A percentile compares a stretch with the other conserved stretches of the same genome.
phyloP scores from a whole-genome alignment of 495 filamentous ascomycete genomes.

The Penicillium angulare region DNA sequence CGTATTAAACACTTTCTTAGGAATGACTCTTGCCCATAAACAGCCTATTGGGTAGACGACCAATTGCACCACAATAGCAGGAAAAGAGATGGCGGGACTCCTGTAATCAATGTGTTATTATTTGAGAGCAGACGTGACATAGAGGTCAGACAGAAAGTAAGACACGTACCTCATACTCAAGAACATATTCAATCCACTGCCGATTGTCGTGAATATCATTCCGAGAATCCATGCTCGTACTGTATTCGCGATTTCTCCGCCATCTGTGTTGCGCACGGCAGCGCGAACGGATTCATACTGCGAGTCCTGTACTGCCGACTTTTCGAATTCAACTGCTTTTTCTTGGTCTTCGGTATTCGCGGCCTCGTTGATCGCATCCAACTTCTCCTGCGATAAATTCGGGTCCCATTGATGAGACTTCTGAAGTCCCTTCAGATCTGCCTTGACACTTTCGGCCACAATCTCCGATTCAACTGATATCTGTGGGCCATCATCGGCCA shows the following conservation, averaged over 20 bases:
- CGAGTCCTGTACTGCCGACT: constrained; percentile 13
- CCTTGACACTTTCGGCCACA: neutral
- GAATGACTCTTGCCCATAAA: constrained; percentile 45
- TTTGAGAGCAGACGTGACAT: too few species aligned
- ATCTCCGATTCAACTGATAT: neutral
- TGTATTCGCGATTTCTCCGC: constrained; percentile 17
- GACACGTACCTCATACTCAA: constrained; percentile 19
- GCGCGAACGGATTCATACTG: constrained; percentile 23
- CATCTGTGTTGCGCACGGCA: constrained; percentile 19
- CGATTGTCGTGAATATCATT: constrained; percentile 18
- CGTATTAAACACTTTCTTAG: constrained; percentile 44
- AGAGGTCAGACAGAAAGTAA: too few species aligned
- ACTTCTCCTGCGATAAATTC: constrained; percentile 16
- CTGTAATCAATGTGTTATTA: too few species aligned
- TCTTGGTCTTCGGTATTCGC: constrained; percentile 13
- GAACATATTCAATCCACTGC: constrained; percentile 23
- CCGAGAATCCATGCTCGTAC: constrained; percentile 20
- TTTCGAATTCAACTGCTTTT: constrained; percentile 17
- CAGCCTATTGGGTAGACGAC: constrained; percentile 63
- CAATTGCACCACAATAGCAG: constrained; percentile 60
- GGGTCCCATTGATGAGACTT: constrained; percentile 23
- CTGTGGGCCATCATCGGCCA: too few species aligned
- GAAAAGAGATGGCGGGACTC: constrained; percentile 50
- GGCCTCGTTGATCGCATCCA: constrained; percentile 16
- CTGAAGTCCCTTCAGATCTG: constrained; percentile 11